Conservation (phyloP, 2,329 filamentous ascomycete genomes). For the Sporothrix euskadiensis region DNA sequence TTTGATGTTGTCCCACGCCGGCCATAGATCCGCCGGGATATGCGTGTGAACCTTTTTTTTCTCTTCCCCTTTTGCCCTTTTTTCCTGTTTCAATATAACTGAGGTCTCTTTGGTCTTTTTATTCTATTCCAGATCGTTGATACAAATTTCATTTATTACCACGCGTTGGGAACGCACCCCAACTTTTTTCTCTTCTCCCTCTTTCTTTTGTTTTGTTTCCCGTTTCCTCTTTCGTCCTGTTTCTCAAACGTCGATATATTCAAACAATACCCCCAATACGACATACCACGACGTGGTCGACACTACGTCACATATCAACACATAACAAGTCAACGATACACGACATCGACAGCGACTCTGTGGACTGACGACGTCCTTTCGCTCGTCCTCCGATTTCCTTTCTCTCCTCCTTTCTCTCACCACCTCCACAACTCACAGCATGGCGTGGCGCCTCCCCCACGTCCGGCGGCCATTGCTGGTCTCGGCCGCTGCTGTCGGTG, state of each 20-base stretch:
- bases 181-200: not conserved
- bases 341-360: not conserved
- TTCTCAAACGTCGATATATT: not conserved
- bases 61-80: not conserved
- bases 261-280: conserved; percentile 4
- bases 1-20: not conserved
- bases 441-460: conserved; percentile 24
- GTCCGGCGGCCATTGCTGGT: conserved; percentile 25
- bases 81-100: not conserved
- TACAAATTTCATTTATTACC: not conserved
- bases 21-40: conserved; percentile 13
- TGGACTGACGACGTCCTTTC: conserved; percentile 6
- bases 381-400: not conserved
- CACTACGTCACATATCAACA: not conserved
- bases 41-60: not conserved
- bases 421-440: not conserved
- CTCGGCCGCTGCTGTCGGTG: conserved; percentile 25
- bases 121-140: too few species aligned
- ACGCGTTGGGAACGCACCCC: conserved; percentile 5
- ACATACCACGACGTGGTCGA: not conserved
- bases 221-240: conserved; percentile 6
- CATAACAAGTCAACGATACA: not conserved
- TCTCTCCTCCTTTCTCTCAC: not conserved
- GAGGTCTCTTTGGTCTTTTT: not conserved
- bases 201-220: conserved; percentile 4